Evolutionary conservation across 2,329 filamentous ascomycete species (phyloP).

Genomic region (Cylindrodendrum hubeiense): DNA sequence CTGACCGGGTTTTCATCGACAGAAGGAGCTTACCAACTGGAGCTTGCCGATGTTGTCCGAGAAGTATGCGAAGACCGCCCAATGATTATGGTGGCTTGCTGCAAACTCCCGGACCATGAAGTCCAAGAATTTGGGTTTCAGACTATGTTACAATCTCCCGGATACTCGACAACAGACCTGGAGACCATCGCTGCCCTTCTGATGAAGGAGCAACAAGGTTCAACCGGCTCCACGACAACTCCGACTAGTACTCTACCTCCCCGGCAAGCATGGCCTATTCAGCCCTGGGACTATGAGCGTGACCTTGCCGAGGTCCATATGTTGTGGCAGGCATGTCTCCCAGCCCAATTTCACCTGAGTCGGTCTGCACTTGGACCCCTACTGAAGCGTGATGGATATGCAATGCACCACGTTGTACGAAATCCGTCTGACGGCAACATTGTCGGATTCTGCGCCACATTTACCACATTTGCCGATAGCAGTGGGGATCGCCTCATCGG

Average conservation of each 20-base stretch:
- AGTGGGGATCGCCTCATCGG: slow-evolving; percentile 66
- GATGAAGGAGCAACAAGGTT: slow-evolving; percentile 55
- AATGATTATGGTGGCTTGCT: slow-evolving; percentile 66
- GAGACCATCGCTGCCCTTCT: slow-evolving; percentile 64
- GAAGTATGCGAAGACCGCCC: slow-evolving; percentile 61
- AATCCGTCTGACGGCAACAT: slow-evolving; percentile 56
- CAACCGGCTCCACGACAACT: slow-evolving; percentile 9
- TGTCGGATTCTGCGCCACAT: slow-evolving; percentile 71
- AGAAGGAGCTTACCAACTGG: slow-evolving; percentile 64
- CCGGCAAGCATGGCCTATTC: slow-evolving; percentile 56
- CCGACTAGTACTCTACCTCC: slow-evolving; percentile 33
- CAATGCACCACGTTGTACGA: slow-evolving; percentile 68
- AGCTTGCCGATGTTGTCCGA: slow-evolving; percentile 60
- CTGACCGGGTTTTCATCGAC: slow-evolving; percentile 62
- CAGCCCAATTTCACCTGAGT: slow-evolving; percentile 58
- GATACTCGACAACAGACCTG: slow-evolving; percentile 62
- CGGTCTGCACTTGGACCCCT: slow-evolving; percentile 57
- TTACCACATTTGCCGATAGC: slow-evolving; percentile 68
- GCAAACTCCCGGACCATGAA: slow-evolving; percentile 55
- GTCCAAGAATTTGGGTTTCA: slow-evolving; percentile 58
- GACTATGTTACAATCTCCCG: slow-evolving; percentile 63
- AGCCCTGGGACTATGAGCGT: slow-evolving; percentile 53
- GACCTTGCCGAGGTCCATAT: slow-evolving; percentile 57
- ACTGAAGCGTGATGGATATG: slow-evolving; percentile 66
- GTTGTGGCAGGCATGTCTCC: slow-evolving; percentile 62